Percentiles rank a stretch among this genome's conserved stretches.
phyloP scores from a whole-genome alignment of 2,329 filamentous ascomycete species.

The Verticillium isaacii region DNA sequence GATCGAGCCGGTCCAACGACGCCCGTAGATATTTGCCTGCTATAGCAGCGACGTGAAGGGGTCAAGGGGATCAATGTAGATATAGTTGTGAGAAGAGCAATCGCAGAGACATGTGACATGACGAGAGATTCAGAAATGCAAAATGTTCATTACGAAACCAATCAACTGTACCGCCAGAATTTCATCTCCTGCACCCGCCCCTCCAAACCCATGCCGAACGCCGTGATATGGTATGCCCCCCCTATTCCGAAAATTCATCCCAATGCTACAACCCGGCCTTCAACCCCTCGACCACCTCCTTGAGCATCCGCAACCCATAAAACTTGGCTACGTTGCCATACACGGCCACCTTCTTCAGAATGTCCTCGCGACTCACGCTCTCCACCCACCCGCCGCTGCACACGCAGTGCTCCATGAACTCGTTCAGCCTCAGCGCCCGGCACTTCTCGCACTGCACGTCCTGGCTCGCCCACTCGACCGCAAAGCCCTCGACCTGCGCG shows the following conservation, averaged over 20 bases:
- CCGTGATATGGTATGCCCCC: background rate
- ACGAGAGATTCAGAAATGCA: background rate
- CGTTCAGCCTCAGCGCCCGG: constrained; percentile 74
- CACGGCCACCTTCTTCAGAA: constrained; percentile 62
- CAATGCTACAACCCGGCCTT: constrained; percentile 33
- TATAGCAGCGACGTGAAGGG: background rate
- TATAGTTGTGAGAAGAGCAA: background rate
- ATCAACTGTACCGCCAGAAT: too few relatives aligned
- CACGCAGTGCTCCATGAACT: constrained; percentile 94
- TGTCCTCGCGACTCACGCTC: constrained; percentile 62
- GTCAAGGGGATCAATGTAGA: background rate
- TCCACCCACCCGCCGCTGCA: constrained; percentile 84
- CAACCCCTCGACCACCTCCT: constrained; percentile 66
- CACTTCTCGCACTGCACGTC: constrained; percentile 76
- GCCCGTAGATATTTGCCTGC: background rate
- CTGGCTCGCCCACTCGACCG: constrained; percentile 81
- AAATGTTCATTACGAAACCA: background rate
- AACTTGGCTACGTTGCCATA: constrained; percentile 70
- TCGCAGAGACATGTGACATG: background rate
- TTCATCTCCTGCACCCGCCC: background rate
- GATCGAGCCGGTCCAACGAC: background rate
- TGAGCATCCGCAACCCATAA: constrained; percentile 79
- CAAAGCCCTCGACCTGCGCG: constrained; percentile 66
- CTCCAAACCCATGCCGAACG: background rate
- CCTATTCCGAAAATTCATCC: background rate